Conservation (phyloP, 345 rosid species). For the Bruguiera gymnorhiza region DNA sequence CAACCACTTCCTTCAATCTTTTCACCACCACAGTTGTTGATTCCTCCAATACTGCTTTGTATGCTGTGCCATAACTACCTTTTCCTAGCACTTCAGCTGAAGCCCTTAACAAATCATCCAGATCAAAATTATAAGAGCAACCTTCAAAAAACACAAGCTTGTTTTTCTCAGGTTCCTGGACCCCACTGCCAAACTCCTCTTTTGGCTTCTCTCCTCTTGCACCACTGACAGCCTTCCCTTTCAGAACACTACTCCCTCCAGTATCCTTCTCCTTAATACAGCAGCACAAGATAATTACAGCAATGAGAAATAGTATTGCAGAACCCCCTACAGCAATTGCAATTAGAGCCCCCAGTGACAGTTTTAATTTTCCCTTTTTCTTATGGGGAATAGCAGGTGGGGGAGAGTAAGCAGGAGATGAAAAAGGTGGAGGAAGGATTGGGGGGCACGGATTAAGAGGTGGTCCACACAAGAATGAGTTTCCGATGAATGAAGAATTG, state of each 20-base stretch:
- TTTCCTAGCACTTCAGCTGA: constrained; percentile 93
- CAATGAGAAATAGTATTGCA: constrained; percentile 41
- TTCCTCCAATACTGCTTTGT: constrained; percentile 84
- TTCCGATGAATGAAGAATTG: constrained; percentile 68
- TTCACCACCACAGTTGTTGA: constrained; percentile 78
- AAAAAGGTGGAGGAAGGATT: constrained; percentile 34
- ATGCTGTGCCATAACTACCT: constrained; percentile 80
- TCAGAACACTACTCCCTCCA: constrained; percentile 39
- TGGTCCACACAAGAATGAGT: constrained; percentile 56
- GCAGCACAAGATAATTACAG: constrained; percentile 46
- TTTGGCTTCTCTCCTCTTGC: constrained; percentile 69
- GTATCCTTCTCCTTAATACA: constrained; percentile 58
- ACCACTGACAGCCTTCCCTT: constrained; percentile 44
- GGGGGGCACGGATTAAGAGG: constrained; percentile 50
- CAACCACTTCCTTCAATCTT: constrained; percentile 75
- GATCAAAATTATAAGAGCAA: constrained; percentile 66
- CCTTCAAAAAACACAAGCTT: constrained; percentile 86
- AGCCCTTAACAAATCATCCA: constrained; percentile 85
- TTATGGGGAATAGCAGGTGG: constrained; percentile 41
- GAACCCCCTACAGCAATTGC: constrained; percentile 65
- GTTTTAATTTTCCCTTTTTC: constrained; percentile 40
- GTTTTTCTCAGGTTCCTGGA: constrained; percentile 72
- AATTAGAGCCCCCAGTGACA: constrained; percentile 51
- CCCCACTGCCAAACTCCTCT: constrained; percentile 77
- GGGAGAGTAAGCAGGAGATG: constrained; percentile 43